phyloP scores from a whole-genome alignment of 2,329 filamentous ascomycete genomes.

The Fusarium illudens region DNA sequence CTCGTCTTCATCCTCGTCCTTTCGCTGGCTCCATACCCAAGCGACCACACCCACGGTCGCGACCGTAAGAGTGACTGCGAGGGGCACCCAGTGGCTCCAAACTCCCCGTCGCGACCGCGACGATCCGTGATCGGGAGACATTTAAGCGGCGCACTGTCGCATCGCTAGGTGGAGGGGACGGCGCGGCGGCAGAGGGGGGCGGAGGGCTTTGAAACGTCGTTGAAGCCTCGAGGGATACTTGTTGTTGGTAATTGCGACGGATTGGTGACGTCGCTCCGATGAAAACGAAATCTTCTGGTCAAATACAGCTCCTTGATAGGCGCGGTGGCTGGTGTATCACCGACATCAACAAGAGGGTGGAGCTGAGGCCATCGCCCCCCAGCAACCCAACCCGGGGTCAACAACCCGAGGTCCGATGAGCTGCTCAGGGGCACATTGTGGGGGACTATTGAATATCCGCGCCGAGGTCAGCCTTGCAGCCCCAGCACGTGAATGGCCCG shows the following conservation, averaged over 20 bases:
- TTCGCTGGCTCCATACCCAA: slow-evolving; percentile 93
- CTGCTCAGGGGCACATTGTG: slow-evolving; percentile 39
- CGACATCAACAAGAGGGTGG: slow-evolving; percentile 42
- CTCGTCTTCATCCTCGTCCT: slow-evolving; percentile 71
- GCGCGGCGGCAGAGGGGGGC: slow-evolving; percentile 33
- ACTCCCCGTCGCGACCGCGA: slow-evolving; percentile 69
- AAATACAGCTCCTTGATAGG: slow-evolving; percentile 36
- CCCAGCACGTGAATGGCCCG: slow-evolving; percentile 35
- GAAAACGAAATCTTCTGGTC: slow-evolving; percentile 27
- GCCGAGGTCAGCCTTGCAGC: slow-evolving; percentile 31
- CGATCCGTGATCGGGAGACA: slow-evolving; percentile 68
- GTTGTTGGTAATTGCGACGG: slow-evolving; percentile 14
- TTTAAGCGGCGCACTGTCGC: slow-evolving; percentile 52
- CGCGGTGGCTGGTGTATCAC: slow-evolving; percentile 45
- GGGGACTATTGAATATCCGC: slow-evolving; percentile 42
- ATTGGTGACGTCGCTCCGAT: slow-evolving; percentile 17
- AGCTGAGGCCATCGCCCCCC: slow-evolving; percentile 42
- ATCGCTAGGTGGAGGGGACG: slow-evolving; percentile 43
- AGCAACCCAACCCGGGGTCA: slow-evolving; percentile 38
- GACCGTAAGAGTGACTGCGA: slow-evolving; percentile 85
- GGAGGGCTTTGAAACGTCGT: slow-evolving; percentile 22
- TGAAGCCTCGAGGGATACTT: neutral
- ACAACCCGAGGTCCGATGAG: slow-evolving; percentile 39
- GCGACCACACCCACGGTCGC: slow-evolving; percentile 86
- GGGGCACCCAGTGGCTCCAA: slow-evolving; percentile 87